Conservation (phyloP, 352 stramenopile species). For the Hyaloperonospora brassicae region DNA sequence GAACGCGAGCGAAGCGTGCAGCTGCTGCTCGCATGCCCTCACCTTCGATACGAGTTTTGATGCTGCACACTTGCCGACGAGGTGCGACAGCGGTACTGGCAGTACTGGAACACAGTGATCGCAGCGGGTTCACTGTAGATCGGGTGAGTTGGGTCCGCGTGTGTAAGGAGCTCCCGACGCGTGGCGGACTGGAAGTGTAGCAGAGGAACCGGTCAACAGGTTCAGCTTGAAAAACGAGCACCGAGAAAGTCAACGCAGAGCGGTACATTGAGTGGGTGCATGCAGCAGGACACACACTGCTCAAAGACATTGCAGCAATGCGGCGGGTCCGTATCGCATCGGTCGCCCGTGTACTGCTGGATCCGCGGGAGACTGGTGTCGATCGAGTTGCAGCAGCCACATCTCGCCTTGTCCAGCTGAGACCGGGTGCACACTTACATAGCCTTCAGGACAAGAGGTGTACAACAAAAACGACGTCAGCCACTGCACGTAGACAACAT, state of each 20-base stretch:
- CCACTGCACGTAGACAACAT: neutral
- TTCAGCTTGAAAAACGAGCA: slow-evolving; percentile 8
- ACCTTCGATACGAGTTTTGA: slow-evolving; percentile 76
- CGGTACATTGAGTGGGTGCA: slow-evolving; percentile 63
- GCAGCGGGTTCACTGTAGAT: slow-evolving; percentile 47
- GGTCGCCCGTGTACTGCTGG: slow-evolving; percentile 54
- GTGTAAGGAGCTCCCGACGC: slow-evolving; percentile 49
- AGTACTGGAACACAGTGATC: slow-evolving; percentile 67
- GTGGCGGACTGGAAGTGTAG: slow-evolving; percentile 34
- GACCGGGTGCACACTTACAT: slow-evolving; percentile 35
- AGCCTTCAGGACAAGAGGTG: slow-evolving; percentile 20
- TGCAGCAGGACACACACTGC: slow-evolving; percentile 73
- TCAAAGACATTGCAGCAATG: slow-evolving; percentile 66
- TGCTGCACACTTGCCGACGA: slow-evolving; percentile 69
- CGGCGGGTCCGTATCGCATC: slow-evolving; percentile 52
- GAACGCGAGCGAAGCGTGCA: slow-evolving; percentile 1
- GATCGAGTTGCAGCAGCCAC: slow-evolving; percentile 56
- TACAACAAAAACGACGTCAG: neutral
- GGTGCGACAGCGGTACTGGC: slow-evolving; percentile 61
- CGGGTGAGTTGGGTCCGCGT: slow-evolving; percentile 49
- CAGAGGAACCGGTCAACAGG: slow-evolving; percentile 10
- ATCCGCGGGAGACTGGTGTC: slow-evolving; percentile 40
- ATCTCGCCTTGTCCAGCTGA: slow-evolving; percentile 32
- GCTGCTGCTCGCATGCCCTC: neutral
- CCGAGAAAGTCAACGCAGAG: slow-evolving; percentile 3